Evolutionary conservation across 495 filamentous ascomycete species (phyloP), one percentile per base, ranked within the genome.

Genomic region (Sphaerosporella brunnea): DNA sequence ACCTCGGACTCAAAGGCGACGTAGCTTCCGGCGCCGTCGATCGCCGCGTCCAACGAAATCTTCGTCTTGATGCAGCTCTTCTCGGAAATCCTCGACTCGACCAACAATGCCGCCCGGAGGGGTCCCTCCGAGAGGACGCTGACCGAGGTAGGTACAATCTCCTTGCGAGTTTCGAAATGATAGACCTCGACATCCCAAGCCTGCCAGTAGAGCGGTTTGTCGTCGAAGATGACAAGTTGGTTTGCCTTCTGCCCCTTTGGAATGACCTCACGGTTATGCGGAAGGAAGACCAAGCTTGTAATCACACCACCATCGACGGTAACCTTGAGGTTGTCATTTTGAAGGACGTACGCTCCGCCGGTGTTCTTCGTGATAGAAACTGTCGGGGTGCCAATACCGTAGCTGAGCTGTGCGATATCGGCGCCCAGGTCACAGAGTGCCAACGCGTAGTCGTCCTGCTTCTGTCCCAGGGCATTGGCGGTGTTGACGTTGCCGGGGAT

Each of bases 101-200:
- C 90, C 37, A 77, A 65, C 42, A 97, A 71, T 55, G 79, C 80
- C 39, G 81, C 85, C 43, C 77, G 74, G 62, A 90, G 76, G 0
- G 78, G 71, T 36, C 78, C 74, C n/a, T 71, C 61, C 50, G 88
- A 82, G n/a, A 69, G 55, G 40, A 95, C 77, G 19, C 65, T 67
- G n/a, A 80, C 82, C 51, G 73, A 68, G 39, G 73, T 67, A 19
- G 74, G 69, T 0, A 67, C 58, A 3, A 97, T 67, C 55, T 83
- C 83, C 53, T 81, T 73, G 41, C 90, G 77, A 0, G 84, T 88
- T 46, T 86, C 80, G 19, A 94, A 73, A 51, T 96, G 90, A 67
- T 80, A 97, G 37, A 96, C 84, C 62, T 97, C 90, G 25, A 94
- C 86, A 63, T 97, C 90, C 90, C 90, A 97, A 1, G 87, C 90